Evolutionary conservation across 768 basidiomycete genomes (phyloP), one percentile per base, ranked within the genome.

Genomic region (Tylopilus rubrobrunneus): DNA sequence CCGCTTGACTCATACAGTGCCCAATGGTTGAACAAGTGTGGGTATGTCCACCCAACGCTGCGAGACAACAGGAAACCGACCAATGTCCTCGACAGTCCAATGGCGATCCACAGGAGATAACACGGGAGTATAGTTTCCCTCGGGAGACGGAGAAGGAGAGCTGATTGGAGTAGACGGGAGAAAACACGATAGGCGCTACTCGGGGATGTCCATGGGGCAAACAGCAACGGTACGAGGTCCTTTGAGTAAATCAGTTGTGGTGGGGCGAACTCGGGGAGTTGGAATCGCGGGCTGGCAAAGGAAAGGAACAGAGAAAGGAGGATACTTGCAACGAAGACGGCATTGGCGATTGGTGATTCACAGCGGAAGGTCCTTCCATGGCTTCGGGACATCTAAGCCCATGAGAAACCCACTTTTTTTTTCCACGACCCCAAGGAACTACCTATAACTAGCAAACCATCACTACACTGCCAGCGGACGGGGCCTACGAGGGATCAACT

Each of bases 21-120:
- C 59, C 69, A 75, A 56, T 76, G 76, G 41, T 60, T 70, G 61
- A 76, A 76, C 23, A 77, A 41, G 10, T 29, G 52, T 5, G 75
- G 76, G 37, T 68, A 66, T 15, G 71, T 60, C 73, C 73, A 76
- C 17, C 76, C 74, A 21, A 67, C 56, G 41, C 68, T 56, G 8
- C 65, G 59, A 19, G 59, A 65, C 40, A 69, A 43, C 15, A 68
- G 42, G 51, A 65, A 66, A 28, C 62, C 60, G 15, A 49, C 4
- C 29, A 61, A 41, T 25, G 57, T 66, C 36, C 65, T 54, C 0
- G 37, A 37, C 1, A 69, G 40, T 29, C 45, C 61, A 21, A 65
- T 60, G 7, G 39, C n/a, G 37, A 69, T 42, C 70, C 65, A 70
- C 3, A 59, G 14, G 28, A 52, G n/a, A 49, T 60, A 63, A 27